Evolutionary conservation across 2,329 filamentous ascomycete species (phyloP).

Genomic region (Ophiosphaerella herpotricha): DNA sequence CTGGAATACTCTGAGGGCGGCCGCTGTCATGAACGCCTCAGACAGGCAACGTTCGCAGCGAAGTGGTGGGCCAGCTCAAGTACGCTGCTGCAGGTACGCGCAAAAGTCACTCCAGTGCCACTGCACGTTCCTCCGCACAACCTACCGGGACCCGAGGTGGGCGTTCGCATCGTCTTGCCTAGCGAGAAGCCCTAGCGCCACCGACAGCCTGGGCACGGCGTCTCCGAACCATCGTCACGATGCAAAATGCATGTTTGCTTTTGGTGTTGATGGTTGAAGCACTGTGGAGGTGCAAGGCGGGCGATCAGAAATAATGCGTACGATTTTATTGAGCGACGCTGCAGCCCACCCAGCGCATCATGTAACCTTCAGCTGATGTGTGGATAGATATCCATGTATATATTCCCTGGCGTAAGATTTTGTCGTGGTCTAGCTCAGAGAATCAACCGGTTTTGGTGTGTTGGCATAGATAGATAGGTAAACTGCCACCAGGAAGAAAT

Average conservation of each 20-base stretch:
- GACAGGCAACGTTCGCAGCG: conserved; percentile 1
- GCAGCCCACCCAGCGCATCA: not conserved
- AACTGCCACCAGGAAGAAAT: not conserved
- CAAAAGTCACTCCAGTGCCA: conserved; percentile 16
- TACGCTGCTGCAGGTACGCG: conserved; percentile 43
- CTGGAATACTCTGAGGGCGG: not conserved
- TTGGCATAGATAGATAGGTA: too few species aligned
- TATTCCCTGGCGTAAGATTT: not conserved
- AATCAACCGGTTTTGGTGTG: too few species aligned
- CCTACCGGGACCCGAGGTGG: conserved; percentile 5
- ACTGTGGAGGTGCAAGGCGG: not conserved
- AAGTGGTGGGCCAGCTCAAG: conserved; percentile 4
- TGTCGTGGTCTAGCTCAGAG: too few species aligned
- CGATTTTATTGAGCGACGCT: not conserved
- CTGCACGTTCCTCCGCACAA: conserved; percentile 1
- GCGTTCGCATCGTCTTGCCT: conserved; percentile 13
- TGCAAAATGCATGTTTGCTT: conserved; percentile 7
- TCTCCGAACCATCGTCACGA: conserved; percentile 22
- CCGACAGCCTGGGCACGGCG: conserved; percentile 27
- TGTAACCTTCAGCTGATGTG: not conserved
- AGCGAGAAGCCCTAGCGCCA: conserved; percentile 32
- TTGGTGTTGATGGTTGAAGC: not conserved
- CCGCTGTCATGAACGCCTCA: conserved; percentile 3
- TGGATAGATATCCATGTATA: not conserved
- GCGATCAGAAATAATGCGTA: not conserved